These are phyloP conservation scores for Leishmania guyanensis DNA, from an alignment of 208 protist genomes.

Conservation along the genomic window DNA sequence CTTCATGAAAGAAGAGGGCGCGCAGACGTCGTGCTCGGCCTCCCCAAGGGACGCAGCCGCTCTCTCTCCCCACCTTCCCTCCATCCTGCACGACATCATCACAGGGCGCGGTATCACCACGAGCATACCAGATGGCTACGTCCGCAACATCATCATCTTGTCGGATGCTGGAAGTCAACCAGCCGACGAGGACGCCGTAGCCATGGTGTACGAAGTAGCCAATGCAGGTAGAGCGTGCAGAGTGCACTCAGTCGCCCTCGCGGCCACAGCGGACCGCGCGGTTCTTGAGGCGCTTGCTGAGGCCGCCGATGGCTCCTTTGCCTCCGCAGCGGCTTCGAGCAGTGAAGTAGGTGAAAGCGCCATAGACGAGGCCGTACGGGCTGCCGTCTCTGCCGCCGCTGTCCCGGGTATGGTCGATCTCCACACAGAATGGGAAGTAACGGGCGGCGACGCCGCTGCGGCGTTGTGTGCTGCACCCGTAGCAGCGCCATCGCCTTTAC, in stretches of 20 bases:
- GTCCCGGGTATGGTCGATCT: constrained; percentile 65
- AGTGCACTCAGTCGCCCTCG: constrained; percentile 64
- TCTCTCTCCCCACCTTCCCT: constrained; percentile 34
- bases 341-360: background rate
- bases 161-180: constrained; percentile 42
- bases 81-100: constrained; percentile 32
- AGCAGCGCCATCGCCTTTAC: constrained; percentile 7
- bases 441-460: background rate
- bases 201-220: constrained; percentile 38
- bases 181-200: constrained; percentile 15
- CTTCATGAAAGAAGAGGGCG: constrained; percentile 34
- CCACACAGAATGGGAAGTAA: constrained; percentile 25
- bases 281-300: constrained; percentile 55
- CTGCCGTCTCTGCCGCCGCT: constrained; percentile 34
- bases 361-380: constrained; percentile 34
- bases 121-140: constrained; percentile 49
- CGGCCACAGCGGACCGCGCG: constrained; percentile 31
- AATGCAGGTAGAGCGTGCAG: constrained; percentile 28
- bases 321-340: constrained; percentile 10
- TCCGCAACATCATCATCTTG: constrained; percentile 71
- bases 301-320: constrained; percentile 47
- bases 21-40: background rate
- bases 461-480: background rate
- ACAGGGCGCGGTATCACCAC: constrained; percentile 17
- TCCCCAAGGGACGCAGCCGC: constrained; percentile 10